A percentile compares a stretch with the other conserved stretches of the same genome.
Evolutionary conservation across 2,329 filamentous ascomycete genomes (phyloP).

Genomic region (Teratosphaeria viscida): DNA sequence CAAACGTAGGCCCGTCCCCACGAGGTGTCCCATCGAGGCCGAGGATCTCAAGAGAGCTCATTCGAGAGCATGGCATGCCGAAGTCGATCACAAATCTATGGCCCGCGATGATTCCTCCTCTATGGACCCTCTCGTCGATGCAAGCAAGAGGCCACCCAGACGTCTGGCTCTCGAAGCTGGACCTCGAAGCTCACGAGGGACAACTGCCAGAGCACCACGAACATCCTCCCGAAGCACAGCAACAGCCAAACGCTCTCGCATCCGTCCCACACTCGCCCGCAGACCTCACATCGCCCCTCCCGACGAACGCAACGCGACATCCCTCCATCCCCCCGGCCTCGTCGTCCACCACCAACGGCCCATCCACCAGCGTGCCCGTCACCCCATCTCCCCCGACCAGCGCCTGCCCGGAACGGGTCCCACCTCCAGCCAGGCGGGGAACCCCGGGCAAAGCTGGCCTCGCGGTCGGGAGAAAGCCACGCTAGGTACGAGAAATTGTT

Average conservation of each 20-base stretch:
- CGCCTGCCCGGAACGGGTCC: constrained; percentile 44
- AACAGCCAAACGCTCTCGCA: not conserved
- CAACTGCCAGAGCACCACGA: not conserved
- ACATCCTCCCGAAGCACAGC: not conserved
- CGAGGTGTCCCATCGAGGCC: not conserved
- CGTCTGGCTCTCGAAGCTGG: not conserved
- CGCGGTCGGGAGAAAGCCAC: constrained; percentile 48
- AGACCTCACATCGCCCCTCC: constrained; percentile 6
- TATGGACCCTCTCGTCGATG: not conserved
- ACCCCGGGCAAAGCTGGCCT: constrained; percentile 58
- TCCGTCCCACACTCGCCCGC: constrained; percentile 5
- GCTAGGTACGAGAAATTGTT: constrained; percentile 39
- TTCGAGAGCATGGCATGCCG: not conserved
- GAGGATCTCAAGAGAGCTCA: not conserved
- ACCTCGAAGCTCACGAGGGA: not conserved
- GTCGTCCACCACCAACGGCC: constrained; percentile 28
- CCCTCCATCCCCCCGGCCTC: constrained; percentile 4
- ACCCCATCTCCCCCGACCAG: constrained; percentile 50
- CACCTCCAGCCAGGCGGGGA: constrained; percentile 58
- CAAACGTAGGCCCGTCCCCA: not conserved
- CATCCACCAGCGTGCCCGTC: constrained; percentile 52
- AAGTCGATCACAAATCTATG: not conserved
- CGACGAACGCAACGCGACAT: constrained; percentile 4
- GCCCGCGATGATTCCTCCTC: not conserved
- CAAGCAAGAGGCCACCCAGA: not conserved